phyloP scores from a whole-genome alignment of 306 rosid species.

The Canavalia gladiata region DNA sequence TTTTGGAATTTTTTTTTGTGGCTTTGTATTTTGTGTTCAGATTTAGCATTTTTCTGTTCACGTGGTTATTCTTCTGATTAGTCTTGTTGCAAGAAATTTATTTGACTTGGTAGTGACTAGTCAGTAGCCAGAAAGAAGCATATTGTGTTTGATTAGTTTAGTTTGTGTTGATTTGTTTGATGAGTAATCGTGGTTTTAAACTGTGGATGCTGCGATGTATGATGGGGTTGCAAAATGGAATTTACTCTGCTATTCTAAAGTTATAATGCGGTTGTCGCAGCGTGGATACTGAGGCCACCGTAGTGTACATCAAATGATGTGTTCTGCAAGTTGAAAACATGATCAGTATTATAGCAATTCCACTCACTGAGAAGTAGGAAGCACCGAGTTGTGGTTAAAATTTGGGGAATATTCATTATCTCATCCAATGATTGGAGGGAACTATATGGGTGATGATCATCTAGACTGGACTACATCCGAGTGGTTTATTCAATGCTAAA shows the following conservation, averaged over 20 bases:
- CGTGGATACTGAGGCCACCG: neutral
- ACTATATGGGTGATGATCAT: conserved; percentile 2
- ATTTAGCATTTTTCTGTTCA: conserved; percentile 25
- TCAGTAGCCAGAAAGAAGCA: neutral
- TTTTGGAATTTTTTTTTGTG: conserved; percentile 39
- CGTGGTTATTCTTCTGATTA: conserved; percentile 12
- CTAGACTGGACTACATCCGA: conserved; percentile 3
- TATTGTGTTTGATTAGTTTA: conserved; percentile 28
- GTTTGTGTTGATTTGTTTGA: conserved; percentile 35
- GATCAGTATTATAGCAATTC: conserved; percentile 12
- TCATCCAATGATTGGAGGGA: neutral
- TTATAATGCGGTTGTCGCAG: neutral
- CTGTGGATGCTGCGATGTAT: neutral
- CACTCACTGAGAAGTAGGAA: conserved; percentile 8
- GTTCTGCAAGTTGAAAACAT: conserved; percentile 8
- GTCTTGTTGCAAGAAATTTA: conserved; percentile 20
- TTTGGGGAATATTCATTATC: conserved; percentile 31
- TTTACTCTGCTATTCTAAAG: neutral
- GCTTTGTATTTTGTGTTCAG: conserved; percentile 1
- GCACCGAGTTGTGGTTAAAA: conserved; percentile 27
- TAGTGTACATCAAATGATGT: neutral
- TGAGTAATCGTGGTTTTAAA: conserved; percentile 20
- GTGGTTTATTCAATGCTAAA: neutral
- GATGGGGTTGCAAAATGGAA: neutral
- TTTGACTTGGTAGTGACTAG: conserved; percentile 38